These are phyloP conservation scores for Yarrowia deformans DNA, from an alignment of 805 yeast species.

Conservation along the genomic window DNA sequence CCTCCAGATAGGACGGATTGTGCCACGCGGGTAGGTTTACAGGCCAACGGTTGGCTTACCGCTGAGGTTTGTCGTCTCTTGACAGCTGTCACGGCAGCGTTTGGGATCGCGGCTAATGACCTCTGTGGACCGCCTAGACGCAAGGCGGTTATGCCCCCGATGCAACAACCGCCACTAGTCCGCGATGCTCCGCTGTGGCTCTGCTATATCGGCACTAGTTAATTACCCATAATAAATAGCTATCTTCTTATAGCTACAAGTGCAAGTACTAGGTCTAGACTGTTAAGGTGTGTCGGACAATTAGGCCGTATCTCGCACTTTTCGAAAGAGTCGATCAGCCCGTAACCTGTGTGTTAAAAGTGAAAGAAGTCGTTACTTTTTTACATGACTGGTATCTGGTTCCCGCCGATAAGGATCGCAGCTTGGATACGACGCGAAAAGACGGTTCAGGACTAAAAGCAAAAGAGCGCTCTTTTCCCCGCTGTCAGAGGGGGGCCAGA, in stretches of 20 bases:
- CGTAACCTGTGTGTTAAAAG: background rate
- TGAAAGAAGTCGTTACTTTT: background rate
- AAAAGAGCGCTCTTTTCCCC: background rate
- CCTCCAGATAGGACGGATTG: background rate
- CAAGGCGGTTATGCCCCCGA: too few species aligned
- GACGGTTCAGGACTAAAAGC: too few species aligned
- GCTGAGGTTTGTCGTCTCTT: background rate
- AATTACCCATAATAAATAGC: background rate
- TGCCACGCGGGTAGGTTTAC: background rate
- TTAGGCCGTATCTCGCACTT: background rate
- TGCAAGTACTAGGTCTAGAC: too few species aligned
- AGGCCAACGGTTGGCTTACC: background rate
- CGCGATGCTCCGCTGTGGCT: too few species aligned
- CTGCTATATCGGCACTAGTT: too few species aligned
- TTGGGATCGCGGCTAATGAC: slow-evolving; percentile 10
- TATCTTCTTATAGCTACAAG: too few species aligned
- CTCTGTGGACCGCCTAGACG: slow-evolving; percentile 7
- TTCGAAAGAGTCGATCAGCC: background rate
- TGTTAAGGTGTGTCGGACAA: background rate
- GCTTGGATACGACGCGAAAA: too few species aligned
- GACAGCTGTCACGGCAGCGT: slow-evolving; percentile 4
- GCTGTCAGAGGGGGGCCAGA: background rate
- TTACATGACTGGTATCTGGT: background rate
- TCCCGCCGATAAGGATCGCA: too few species aligned
- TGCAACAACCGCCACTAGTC: too few species aligned